phyloP scores from a whole-genome alignment of 129 eudicot species.

The Flaveria bidentis region DNA sequence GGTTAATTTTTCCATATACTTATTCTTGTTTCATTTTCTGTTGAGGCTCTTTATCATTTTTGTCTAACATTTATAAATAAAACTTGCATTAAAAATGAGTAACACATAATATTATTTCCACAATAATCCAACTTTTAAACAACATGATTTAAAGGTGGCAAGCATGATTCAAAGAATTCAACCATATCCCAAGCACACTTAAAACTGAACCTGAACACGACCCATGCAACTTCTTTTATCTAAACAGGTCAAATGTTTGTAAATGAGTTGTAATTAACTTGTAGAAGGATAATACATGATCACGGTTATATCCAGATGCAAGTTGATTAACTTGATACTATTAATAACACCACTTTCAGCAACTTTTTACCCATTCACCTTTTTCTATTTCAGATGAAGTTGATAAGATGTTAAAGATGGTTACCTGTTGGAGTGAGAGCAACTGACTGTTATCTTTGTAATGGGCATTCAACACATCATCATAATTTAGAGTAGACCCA shows the following conservation, averaged over 20 bases:
- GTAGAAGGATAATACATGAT: neutral
- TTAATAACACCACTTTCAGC: neutral
- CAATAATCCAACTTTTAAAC: neutral
- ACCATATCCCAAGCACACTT: too few species aligned
- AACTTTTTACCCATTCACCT: neutral
- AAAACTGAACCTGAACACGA: too few species aligned
- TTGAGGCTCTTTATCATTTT: neutral
- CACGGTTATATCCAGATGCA: neutral
- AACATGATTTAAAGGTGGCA: neutral
- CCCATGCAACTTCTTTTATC: neutral
- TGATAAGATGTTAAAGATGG: neutral
- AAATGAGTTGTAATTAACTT: neutral
- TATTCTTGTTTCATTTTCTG: neutral
- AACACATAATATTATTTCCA: neutral
- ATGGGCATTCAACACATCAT: slow-evolving; percentile 80
- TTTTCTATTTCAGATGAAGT: neutral
- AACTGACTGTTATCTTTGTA: slow-evolving; percentile 79
- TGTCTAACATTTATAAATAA: neutral
- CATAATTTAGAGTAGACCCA: slow-evolving; percentile 68
- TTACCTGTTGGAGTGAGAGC: slow-evolving; percentile 97
- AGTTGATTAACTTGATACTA: neutral
- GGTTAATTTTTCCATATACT: neutral
- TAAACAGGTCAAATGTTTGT: neutral
- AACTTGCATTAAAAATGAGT: neutral
- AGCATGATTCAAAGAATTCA: neutral